Evolutionary conservation across 345 rosid species (phyloP).

Genomic region (Zanthoxylum bungeanum): DNA sequence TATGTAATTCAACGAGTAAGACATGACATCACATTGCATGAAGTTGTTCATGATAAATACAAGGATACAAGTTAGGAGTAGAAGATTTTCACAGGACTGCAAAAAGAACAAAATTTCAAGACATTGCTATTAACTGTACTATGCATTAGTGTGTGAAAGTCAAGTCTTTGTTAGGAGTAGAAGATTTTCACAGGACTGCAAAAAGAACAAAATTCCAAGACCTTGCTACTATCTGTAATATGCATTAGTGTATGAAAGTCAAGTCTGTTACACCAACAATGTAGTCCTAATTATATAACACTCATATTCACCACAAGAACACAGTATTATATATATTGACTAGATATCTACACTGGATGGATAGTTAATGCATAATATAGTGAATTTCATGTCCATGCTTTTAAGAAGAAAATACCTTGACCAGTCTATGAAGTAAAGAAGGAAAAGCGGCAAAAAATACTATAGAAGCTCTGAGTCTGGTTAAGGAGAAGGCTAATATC

Average conservation of each 20-base stretch:
- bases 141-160: neutral
- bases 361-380: neutral
- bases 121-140: neutral
- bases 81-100: too few relatives aligned
- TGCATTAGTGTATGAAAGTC: neutral
- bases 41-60: neutral
- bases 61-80: neutral
- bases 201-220: too few relatives aligned
- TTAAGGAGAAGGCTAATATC: slow-evolving; percentile 53
- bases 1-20: slow-evolving; percentile 20
- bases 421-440: slow-evolving; percentile 48
- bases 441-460: slow-evolving; percentile 66
- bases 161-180: too few relatives aligned
- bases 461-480: slow-evolving; percentile 53
- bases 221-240: neutral
- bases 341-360: neutral
- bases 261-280: neutral
- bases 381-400: neutral
- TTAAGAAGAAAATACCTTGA: slow-evolving; percentile 54
- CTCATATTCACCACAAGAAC: neutral
- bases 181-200: too few relatives aligned
- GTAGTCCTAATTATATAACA: neutral
- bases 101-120: too few relatives aligned
- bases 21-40: slow-evolving; percentile 5
- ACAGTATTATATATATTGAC: neutral